A percentile compares a stretch with the other conserved stretches of the same genome.
phyloP scores from a whole-genome alignment of 2,329 filamentous ascomycete genomes.

The Claviceps monticola region DNA sequence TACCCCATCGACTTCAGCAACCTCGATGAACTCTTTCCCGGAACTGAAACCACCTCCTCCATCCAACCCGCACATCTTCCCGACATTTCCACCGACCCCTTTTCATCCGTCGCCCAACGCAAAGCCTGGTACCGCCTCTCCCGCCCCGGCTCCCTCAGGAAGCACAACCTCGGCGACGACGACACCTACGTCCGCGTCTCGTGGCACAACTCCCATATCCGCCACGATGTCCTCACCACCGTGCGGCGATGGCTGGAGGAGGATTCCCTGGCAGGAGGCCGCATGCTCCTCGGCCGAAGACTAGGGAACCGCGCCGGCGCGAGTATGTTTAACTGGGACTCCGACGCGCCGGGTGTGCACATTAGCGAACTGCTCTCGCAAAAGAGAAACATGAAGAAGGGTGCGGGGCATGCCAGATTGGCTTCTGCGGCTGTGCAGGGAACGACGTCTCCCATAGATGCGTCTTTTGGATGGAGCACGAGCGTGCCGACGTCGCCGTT shows the following conservation, averaged over 20 bases:
- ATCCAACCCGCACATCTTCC: conserved; percentile 24
- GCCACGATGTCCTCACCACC: conserved; percentile 39
- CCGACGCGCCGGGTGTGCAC: conserved; percentile 33
- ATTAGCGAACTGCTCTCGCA: conserved; percentile 24
- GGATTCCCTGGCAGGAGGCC: conserved; percentile 39
- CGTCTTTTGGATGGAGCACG: background rate
- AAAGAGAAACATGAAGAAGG: conserved; percentile 12
- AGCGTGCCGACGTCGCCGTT: conserved; percentile 7
- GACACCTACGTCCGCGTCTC: conserved; percentile 45
- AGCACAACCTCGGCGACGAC: conserved; percentile 41
- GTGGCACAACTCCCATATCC: conserved; percentile 42
- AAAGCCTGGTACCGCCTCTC: conserved; percentile 54
- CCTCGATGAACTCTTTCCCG: conserved; percentile 21
- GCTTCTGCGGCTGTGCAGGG: conserved; percentile 9
- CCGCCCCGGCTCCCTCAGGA: conserved; percentile 42
- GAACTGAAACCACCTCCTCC: conserved; percentile 7
- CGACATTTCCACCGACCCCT: conserved; percentile 36
- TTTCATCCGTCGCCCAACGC: conserved; percentile 40
- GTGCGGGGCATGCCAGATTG: conserved; percentile 7
- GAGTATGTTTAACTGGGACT: conserved; percentile 49
- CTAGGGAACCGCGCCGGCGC: conserved; percentile 24
- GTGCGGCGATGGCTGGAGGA: conserved; percentile 55
- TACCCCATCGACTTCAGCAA: conserved; percentile 21
- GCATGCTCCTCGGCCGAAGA: conserved; percentile 25
- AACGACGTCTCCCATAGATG: background rate